Percentiles rank a stretch among this genome's conserved stretches.
These are phyloP conservation scores for Parietichytrium sp. DNA, from an alignment of 108 stramenopile species.

Conservation along the genomic window DNA sequence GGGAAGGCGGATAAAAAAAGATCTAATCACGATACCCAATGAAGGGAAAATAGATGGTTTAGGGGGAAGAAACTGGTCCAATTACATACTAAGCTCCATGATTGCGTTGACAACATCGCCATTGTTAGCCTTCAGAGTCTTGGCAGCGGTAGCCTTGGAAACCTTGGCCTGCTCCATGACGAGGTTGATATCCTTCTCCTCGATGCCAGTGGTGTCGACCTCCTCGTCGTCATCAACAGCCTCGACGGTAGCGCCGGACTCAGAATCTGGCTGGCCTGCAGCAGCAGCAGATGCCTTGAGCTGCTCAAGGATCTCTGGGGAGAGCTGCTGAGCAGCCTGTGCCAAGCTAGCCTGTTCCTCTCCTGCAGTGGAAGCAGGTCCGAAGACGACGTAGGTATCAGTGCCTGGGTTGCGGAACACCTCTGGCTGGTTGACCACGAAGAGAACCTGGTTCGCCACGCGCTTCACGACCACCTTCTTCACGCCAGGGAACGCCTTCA, in stretches of 20 bases:
- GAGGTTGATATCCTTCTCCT: conserved; percentile 92
- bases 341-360: conserved; percentile 82
- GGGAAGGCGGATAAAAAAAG: too few relatives aligned
- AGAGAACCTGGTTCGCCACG: conserved; percentile 85
- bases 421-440: conserved; percentile 91
- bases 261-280: neutral
- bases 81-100: conserved; percentile 86
- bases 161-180: conserved; percentile 87
- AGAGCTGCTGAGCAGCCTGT: conserved; percentile 85
- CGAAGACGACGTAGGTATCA: conserved; percentile 97
- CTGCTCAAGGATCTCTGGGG: conserved; percentile 37
- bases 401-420: conserved; percentile 85
- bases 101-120: conserved; percentile 94
- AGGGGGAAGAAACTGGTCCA: conserved; percentile 18
- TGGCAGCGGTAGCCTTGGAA: conserved; percentile 80
- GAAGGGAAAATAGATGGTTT: too few relatives aligned
- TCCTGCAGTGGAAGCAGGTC: conserved; percentile 95
- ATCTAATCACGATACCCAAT: too few relatives aligned
- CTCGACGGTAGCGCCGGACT: conserved; percentile 33
- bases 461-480: conserved; percentile 95
- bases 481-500: conserved; percentile 88
- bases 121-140: conserved; percentile 89
- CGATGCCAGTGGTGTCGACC: conserved; percentile 88
- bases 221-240: conserved; percentile 67
- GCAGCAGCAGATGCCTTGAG: conserved; percentile 44